Base-by-base conservation (phyloP, 2,329 filamentous ascomycete species). In the Cladosporium sp. region DNA sequence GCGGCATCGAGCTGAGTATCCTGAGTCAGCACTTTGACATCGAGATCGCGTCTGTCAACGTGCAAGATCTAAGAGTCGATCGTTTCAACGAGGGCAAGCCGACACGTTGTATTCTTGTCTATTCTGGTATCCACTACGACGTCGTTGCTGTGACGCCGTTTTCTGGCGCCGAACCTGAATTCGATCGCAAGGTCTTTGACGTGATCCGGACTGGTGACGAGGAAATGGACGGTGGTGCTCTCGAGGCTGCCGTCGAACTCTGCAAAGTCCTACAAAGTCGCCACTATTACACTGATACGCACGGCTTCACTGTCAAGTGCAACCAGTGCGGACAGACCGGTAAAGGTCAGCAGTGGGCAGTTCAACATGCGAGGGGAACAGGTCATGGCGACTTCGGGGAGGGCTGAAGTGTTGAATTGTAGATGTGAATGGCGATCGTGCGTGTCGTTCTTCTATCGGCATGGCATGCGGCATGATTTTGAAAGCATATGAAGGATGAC, bases 91-190 rank as follows among this genome's bases (percentile, higher is more conserved):
- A 95, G 74, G 87, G 88, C 0, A 86, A 86, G 63, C 77, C 81
- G 38, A 86, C 85, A 49, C 85, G 92, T 7, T 93, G 92, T 74
- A 88, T 97, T 30, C 82, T 97, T 28, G 89, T 97, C 0, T 97
- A 97, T 79, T 94, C 91, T 0, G 93, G 93, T 2, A 95, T 97
- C 60, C 93, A 97, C 77, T 97, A 97, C 79, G 94, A 97, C 78
- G 90, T 92, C 7, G 89, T 97, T 67, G 92, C 91, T 0, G 87
- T 96, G 70, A 89, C 88, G 21, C 87, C 85, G 47, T 88, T 83
- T 26, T 80, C 87, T 6, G 82, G 85, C 57, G 81, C 87, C 12
- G 86, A 89, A 8, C 87, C 92, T 0, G 91, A 95, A 30, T 86
- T 89, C 69, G 94, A 98, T 75, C 86, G 89, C n/a, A 90, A 90